Evolutionary conservation across 2,329 filamentous ascomycete species (phyloP).

Genomic region (Pleoardoris graminearum): DNA sequence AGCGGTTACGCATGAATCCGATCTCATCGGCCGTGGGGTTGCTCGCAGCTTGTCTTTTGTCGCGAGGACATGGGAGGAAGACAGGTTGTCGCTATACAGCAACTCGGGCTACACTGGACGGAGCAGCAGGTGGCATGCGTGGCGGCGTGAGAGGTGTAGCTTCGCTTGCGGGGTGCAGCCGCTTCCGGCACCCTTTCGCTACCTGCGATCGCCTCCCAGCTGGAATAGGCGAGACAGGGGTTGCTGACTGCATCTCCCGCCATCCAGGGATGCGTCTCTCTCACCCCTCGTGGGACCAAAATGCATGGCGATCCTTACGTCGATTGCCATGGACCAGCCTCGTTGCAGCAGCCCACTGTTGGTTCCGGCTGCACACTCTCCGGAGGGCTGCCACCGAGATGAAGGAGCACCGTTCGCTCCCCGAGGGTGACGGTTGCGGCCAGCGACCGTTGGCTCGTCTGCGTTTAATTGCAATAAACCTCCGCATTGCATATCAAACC

Average conservation of each 20-base stretch:
- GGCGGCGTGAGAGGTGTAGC: neutral
- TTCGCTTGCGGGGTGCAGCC: neutral
- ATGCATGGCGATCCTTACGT: no score
- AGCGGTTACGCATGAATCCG: constrained; percentile 10
- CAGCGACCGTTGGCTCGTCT: constrained; percentile 37
- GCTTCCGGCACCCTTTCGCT: neutral
- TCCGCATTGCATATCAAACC: constrained; percentile 5
- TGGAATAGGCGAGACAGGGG: neutral
- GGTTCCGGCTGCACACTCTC: no score
- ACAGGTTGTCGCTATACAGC: neutral
- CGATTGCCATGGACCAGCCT: neutral
- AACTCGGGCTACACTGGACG: no score
- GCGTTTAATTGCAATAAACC: constrained; percentile 27
- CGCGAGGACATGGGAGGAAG: neutral
- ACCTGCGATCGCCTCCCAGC: neutral
- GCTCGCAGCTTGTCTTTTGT: neutral
- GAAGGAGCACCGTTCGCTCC: constrained; percentile 29
- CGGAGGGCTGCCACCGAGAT: no score
- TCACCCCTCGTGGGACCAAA: neutral
- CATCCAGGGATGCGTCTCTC: constrained; percentile 1
- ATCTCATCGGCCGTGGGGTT: constrained; percentile 1
- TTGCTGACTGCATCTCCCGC: neutral
- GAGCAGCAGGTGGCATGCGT: neutral
- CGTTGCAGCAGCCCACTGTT: neutral
- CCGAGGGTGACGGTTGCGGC: constrained; percentile 24